Percentiles rank a stretch among this genome's conserved stretches.
These are phyloP conservation scores for Eucalyptus sp. DNA, from an alignment of 345 rosid species.

Conservation along the genomic window DNA sequence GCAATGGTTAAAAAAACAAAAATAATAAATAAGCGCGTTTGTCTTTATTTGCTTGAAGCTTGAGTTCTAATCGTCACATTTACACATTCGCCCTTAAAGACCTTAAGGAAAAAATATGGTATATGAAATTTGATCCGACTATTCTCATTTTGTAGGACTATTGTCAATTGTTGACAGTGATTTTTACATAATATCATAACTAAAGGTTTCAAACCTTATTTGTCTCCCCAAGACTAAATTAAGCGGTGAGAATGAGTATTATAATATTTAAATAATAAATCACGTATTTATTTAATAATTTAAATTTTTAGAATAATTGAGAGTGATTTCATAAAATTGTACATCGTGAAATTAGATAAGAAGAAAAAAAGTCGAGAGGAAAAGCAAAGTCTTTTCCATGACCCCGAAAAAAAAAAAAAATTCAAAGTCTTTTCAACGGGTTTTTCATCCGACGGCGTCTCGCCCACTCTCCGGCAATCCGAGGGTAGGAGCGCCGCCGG, in stretches of 20 bases:
- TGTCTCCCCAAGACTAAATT: fast-evolving
- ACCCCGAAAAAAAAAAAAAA: background rate
- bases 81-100: background rate
- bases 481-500: background rate
- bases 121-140: too few relatives aligned
- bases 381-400: background rate
- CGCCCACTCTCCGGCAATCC: background rate
- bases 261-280: too few relatives aligned
- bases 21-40: fast-evolving
- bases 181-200: too few relatives aligned
- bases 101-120: background rate
- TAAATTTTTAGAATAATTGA: too few relatives aligned
- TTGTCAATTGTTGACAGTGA: too few relatives aligned
- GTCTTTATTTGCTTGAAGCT: background rate
- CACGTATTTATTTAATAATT: fast-evolving
- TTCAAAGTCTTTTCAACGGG: background rate
- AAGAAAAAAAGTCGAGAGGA: background rate
- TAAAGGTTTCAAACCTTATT: too few relatives aligned
- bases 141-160: too few relatives aligned
- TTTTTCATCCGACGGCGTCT: background rate
- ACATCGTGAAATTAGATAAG: background rate
- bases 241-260: too few relatives aligned
- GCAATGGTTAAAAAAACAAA: background rate
- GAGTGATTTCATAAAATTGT: too few relatives aligned
- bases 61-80: background rate